Percentiles rank a stretch among this genome's conserved stretches.
Evolutionary conservation across 192 early-diverging fungal species (phyloP).

Genomic region (Podila minutissima): DNA sequence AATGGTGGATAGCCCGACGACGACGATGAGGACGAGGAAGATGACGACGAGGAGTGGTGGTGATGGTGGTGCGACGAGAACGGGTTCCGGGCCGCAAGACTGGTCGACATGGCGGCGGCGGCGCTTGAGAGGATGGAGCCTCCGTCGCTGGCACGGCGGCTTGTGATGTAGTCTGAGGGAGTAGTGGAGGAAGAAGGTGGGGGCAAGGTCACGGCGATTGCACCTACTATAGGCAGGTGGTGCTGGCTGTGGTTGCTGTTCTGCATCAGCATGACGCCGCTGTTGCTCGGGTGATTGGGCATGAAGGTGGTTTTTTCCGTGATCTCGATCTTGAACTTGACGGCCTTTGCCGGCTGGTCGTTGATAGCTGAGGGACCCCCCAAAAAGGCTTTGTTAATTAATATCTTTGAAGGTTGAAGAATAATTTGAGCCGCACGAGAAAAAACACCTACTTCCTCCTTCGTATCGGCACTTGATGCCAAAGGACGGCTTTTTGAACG

Average conservation of each 20-base stretch:
- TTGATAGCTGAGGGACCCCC: slow-evolving; percentile 12
- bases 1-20: slow-evolving; percentile 11
- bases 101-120: slow-evolving; percentile 30
- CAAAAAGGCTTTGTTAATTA: not conserved
- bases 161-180: not conserved
- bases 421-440: not conserved
- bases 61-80: slow-evolving; percentile 11
- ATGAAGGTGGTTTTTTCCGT: slow-evolving; percentile 19
- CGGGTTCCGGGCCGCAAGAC: slow-evolving; percentile 24
- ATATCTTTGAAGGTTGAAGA: not conserved
- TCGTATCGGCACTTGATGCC: slow-evolving; percentile 43
- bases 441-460: slow-evolving; percentile 23
- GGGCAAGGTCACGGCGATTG: not conserved
- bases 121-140: slow-evolving; percentile 42
- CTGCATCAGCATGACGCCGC: not conserved
- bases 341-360: slow-evolving; percentile 23
- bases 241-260: slow-evolving; percentile 22
- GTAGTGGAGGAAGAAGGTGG: not conserved
- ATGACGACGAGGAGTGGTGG: slow-evolving; percentile 2
- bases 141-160: slow-evolving; percentile 43
- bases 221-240: not conserved
- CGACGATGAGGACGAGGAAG: not conserved
- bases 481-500: slow-evolving; percentile 13
- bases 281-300: not conserved
- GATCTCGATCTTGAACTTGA: slow-evolving; percentile 50